Percentiles rank a stretch among this genome's conserved stretches.
Evolutionary conservation across 345 rosid genomes (phyloP).

Genomic region (Citrus medica): DNA sequence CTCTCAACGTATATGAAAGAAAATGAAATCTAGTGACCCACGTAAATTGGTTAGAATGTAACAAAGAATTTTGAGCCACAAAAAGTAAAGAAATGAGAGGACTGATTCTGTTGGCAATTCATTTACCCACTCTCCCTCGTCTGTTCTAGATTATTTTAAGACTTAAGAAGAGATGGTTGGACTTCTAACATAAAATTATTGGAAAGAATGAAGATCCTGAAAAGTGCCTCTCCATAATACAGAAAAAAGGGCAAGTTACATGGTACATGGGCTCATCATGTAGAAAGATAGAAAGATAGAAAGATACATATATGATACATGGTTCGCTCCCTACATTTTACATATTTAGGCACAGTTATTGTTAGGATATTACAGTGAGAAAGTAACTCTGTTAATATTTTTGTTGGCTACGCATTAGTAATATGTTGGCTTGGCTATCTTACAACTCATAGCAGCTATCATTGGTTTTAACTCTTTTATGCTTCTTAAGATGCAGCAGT

Average conservation of each 20-base stretch:
- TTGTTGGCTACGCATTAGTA: not conserved
- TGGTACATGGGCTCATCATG: not conserved
- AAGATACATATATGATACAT: not conserved
- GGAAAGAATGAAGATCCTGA: not conserved
- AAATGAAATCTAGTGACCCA: not conserved
- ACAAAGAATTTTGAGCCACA: not conserved
- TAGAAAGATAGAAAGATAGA: too few species aligned
- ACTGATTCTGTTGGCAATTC: not conserved
- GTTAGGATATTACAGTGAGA: not conserved
- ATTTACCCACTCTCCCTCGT: not conserved
- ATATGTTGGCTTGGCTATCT: not conserved
- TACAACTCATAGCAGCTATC: not conserved
- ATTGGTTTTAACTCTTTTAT: too few species aligned
- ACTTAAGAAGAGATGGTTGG: too few species aligned
- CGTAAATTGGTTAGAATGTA: not conserved
- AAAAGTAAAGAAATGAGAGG: not conserved
- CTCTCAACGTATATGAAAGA: not conserved
- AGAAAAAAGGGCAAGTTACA: not conserved
- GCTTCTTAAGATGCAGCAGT: slow-evolving; percentile 25
- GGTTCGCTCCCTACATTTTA: not conserved
- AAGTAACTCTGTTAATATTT: not conserved
- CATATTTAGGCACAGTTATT: not conserved
- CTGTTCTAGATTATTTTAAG: not conserved
- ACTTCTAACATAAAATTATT: not conserved
- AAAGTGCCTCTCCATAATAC: not conserved